These are phyloP conservation scores for Fulvia fulva DNA, from an alignment of 2,329 filamentous ascomycete genomes.

Conservation along the genomic window DNA sequence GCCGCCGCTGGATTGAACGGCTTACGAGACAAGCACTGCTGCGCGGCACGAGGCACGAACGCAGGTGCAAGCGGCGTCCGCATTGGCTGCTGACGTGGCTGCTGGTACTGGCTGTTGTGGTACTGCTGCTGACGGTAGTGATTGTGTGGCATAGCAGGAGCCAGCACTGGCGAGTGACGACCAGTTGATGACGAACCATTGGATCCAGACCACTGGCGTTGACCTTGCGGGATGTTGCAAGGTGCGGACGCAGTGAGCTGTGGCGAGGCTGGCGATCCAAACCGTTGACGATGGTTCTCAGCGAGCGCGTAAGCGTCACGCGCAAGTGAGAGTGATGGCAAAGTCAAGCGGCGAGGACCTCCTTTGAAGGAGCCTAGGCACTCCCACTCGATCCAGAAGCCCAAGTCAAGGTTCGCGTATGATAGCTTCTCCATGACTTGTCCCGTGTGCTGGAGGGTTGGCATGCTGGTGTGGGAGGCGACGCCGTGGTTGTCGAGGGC, in stretches of 20 bases:
- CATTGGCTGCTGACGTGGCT: too few relatives aligned
- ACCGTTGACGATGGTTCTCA: conserved; percentile 4
- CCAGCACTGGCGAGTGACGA: neutral
- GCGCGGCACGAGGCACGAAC: too few relatives aligned
- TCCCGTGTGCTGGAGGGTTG: neutral
- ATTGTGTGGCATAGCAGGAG: neutral
- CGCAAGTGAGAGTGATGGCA: neutral
- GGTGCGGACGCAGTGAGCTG: too few relatives aligned
- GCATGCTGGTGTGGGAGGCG: neutral
- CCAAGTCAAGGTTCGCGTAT: conserved; percentile 1
- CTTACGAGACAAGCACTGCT: too few relatives aligned
- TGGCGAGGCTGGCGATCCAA: neutral
- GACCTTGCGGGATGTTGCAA: neutral
- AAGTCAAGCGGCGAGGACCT: neutral
- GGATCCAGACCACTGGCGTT: neutral
- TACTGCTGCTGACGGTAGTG: neutral
- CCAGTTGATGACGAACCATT: neutral
- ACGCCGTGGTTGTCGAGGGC: neutral
- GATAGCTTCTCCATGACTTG: neutral
- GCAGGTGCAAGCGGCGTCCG: too few relatives aligned
- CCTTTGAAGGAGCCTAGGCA: neutral
- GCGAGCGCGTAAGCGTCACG: conserved; percentile 1
- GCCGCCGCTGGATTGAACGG: neutral
- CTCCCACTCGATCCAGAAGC: conserved; percentile 7
- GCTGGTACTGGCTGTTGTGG: neutral